phyloP scores from a whole-genome alignment of 176 grass and related monocot species.

The Carex pumila region DNA sequence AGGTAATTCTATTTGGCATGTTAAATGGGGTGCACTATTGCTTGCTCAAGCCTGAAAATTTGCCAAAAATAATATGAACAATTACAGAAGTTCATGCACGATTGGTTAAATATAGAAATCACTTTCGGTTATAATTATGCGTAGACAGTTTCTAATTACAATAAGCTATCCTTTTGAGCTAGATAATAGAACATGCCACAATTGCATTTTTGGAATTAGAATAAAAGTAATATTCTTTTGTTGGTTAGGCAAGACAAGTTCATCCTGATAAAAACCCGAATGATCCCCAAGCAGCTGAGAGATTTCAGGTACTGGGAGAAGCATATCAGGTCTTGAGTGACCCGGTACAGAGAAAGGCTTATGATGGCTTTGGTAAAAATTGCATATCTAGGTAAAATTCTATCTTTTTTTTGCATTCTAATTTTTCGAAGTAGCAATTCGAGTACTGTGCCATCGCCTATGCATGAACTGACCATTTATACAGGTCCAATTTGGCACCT shows the following conservation, averaged over 20 bases:
- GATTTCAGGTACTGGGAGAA: conserved; percentile 94
- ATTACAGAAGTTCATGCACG: not conserved
- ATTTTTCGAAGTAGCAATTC: not conserved
- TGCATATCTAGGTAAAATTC: conserved; percentile 56
- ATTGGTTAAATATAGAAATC: not conserved
- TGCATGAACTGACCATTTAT: not conserved
- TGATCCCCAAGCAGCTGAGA: conserved; percentile 70
- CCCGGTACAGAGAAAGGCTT: conserved; percentile 80
- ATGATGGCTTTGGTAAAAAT: conserved; percentile 81
- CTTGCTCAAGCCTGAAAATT: not conserved
- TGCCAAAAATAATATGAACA: not conserved
- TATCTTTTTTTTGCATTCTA: not conserved
- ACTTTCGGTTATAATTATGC: not conserved
- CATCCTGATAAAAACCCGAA: conserved; percentile 80
- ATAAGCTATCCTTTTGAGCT: not conserved
- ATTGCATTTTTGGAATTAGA: not conserved
- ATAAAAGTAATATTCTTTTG: not conserved
- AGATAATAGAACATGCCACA: not conserved
- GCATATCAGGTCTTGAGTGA: conserved; percentile 95
- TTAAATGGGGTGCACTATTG: not conserved
- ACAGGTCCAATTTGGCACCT: not conserved
- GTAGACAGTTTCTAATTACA: not conserved
- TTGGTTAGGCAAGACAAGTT: conserved; percentile 52
- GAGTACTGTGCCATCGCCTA: not conserved
- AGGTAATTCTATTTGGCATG: not conserved